Base-by-base conservation (phyloP, 2,329 filamentous ascomycete genomes). In the Sclerotiophoma versabilis region DNA sequence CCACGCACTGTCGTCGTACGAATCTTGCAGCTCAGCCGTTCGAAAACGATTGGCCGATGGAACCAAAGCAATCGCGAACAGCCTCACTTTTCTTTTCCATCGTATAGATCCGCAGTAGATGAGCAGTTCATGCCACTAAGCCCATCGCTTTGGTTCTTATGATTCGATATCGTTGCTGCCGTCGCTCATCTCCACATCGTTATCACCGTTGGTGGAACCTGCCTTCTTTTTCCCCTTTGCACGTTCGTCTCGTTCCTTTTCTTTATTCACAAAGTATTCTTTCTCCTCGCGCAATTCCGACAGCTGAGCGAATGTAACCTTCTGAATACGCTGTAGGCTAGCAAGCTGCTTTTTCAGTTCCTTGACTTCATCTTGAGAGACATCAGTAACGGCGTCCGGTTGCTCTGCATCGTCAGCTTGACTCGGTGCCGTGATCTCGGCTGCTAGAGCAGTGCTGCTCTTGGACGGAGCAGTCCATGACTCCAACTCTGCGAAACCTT, bases 261-360 rank as follows among this genome's bases (percentile, higher is more conserved):
- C 72, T 41, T 68, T 56, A 22, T 64, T 51, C 33, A 73, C 42
- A 25, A 77, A 64, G 29, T 65, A 73, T 33, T 75, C 72, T 29
- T 72, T 74, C 59, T 81, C 77, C 37, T 76, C 70, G 36, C 74
- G 73, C 46, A 81, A 42, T 53, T 76, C 74, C 12, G 75, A 75
- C 22, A 81, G 66, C 52, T 80, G 79, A 19, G 75, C 68, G 46
- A 81, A 77, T 5, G 76, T 78, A 27, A 75, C 75, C 52, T 72
- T 77, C 60, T 81, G 79, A 25, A 81, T 70, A 33, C 77, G 70
- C 57, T 79, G 74, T 25, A 81, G 63, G 5, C 76, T 75, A 17
- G 75, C 77, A 14, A 81, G 48, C 52, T 81, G 72, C 45, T 69
- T 68, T 56, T 69, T 73, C 25, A 75, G 36, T 32, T 74, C 70